Evolutionary conservation across 2,329 filamentous ascomycete genomes (phyloP), one percentile per base, ranked within the genome.

Genomic region (Blastomyces emzantsi): DNA sequence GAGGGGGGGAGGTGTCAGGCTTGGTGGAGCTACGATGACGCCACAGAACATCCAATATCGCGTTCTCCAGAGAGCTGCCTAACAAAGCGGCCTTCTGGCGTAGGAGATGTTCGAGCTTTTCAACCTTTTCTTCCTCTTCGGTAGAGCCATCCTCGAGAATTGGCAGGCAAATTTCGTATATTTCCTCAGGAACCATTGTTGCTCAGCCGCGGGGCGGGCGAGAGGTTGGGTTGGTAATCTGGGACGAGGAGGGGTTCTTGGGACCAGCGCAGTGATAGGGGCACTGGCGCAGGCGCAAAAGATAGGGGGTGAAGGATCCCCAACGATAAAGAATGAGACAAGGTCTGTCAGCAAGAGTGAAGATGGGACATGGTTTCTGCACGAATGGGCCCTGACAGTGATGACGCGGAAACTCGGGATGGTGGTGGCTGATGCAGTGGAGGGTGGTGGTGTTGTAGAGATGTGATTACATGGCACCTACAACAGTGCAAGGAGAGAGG

Each of bases 81-180:
- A 83, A 84, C 69, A 97, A 80, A 39, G 81, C 83, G 8, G 91
- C 92, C 77, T 92, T 87, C 69, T 87, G 87, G 76, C 87, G 88
- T 71, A 97, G 82, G 62, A 97, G 82, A 68, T 92, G 89, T 78
- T 97, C 92, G 62, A 97, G 82, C 77, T 85, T 90, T 77, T 97
- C 93, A 59, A 90, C 93, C 81, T 94, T 96, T 73, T 97, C 93
- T 77, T 99, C 94, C 67, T 97, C 94, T 71, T 96, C 90, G 66
- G 96, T 82, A 63, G 83, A 82, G 64, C 86, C 79, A 77, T 97
- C 88, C 79, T 94, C 87, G 67, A 99, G 84, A 73, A 97, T 85
- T 61, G 91, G 90, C 74, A 95, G 85, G 76, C 92, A 96, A 72
- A 94, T 85, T 71, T 97, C 92, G 80, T 95, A 96, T 63, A 93